phyloP scores from a whole-genome alignment of 192 early-diverging fungal species.

The Backusella westeae region DNA sequence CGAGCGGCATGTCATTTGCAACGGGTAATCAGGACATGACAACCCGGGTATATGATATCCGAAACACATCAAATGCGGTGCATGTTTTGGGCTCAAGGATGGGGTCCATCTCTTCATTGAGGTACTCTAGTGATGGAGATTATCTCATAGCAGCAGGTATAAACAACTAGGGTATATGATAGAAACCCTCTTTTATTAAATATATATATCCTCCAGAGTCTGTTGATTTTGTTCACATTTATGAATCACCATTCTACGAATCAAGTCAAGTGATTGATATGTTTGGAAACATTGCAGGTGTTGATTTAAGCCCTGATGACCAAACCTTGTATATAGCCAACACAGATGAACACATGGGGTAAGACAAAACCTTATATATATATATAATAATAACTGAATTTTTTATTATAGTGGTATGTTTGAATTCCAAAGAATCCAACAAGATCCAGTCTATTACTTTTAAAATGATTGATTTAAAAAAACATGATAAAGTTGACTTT shows the following conservation, averaged over 20 bases:
- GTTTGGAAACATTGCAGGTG: constrained; percentile 69
- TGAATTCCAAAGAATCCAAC: constrained; percentile 25
- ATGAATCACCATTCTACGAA: constrained; percentile 39
- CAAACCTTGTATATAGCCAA: constrained; percentile 58
- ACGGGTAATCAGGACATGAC: constrained; percentile 67
- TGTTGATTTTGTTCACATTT: constrained; percentile 67
- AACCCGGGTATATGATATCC: constrained; percentile 61
- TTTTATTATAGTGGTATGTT: constrained; percentile 19
- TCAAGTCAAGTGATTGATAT: constrained; percentile 63
- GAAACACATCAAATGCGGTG: constrained; percentile 53
- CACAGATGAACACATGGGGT: constrained; percentile 41
- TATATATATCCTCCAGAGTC: constrained; percentile 35
- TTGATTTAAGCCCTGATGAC: constrained; percentile 50
- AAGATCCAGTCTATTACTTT: background rate
- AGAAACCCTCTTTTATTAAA: too few species aligned
- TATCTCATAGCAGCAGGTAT: constrained; percentile 55
- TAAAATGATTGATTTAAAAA: constrained; percentile 29
- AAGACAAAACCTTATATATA: background rate
- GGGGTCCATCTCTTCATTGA: constrained; percentile 59
- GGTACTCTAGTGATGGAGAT: constrained; percentile 54
- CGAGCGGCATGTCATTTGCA: constrained; percentile 50
- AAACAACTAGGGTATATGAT: too few species aligned
- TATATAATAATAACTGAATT: too few species aligned
- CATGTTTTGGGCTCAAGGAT: constrained; percentile 46
- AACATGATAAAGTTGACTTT: constrained; percentile 19